Evolutionary conservation across 1,284 basidiomycete genomes (phyloP).

Genomic region (Cystobasidium slooffiae): DNA sequence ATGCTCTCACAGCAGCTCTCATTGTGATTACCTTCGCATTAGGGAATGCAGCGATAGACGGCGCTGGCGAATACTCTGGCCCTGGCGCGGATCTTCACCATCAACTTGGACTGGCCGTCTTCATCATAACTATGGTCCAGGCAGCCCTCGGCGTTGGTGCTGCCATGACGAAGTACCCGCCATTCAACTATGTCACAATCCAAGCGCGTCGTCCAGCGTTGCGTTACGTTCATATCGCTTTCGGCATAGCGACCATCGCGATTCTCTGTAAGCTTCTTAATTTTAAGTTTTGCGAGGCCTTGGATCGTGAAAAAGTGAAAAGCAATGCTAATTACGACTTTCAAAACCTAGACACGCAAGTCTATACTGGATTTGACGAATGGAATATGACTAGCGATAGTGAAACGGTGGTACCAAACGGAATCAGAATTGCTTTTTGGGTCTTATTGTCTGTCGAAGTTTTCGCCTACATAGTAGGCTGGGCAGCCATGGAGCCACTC

Average conservation of each 20-base stretch:
- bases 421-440: constrained; percentile 37
- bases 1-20: constrained; percentile 66
- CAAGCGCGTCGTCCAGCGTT: constrained; percentile 11
- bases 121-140: constrained; percentile 32
- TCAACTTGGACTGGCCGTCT: constrained; percentile 30
- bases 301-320: too few species aligned
- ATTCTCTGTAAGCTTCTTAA: constrained; percentile 15
- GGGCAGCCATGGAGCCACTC: constrained; percentile 33
- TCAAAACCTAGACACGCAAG: constrained; percentile 12
- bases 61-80: constrained; percentile 1
- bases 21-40: constrained; percentile 70
- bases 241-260: constrained; percentile 33
- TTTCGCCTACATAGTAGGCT: constrained; percentile 27
- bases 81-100: constrained; percentile 19
- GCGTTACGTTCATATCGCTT: constrained; percentile 34
- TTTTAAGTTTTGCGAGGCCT: too few species aligned
- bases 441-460: constrained; percentile 31
- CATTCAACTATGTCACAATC: constrained; percentile 24
- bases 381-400: constrained; percentile 33
- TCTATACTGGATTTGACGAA: constrained; percentile 38
- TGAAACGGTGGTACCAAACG: constrained; percentile 24
- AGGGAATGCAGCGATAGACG: constrained; percentile 18
- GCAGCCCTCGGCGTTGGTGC: constrained; percentile 20
- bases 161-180: constrained; percentile 12
- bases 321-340: background rate